Evolutionary conservation across 2,329 filamentous ascomycete species (phyloP), one percentile per base, ranked within the genome.

Genomic region (Aspergillus novoparasiticus): DNA sequence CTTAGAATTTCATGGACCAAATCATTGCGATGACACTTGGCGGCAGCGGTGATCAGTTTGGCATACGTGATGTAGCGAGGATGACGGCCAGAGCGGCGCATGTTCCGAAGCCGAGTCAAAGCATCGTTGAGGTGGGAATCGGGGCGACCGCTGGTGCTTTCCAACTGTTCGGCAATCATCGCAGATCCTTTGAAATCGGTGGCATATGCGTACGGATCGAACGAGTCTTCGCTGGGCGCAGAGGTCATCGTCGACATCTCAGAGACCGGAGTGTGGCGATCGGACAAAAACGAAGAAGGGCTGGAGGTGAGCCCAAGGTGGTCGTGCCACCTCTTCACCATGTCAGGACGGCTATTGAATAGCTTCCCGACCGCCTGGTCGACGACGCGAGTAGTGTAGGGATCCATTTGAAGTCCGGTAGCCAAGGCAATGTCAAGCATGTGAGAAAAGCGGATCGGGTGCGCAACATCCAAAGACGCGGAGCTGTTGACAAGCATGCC

Each of bases 31-130:
- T 91, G 87, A 67, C 93, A 90, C 73, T 94, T 93, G 59, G 94
- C 92, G 67, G 94, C 94, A 63, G 92, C 91, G 55, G 90, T 89
- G 73, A 99, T 97, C 68, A 99, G 84, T 85, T 97, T 98, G 57
- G 94, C 93, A 72, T 98, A 97, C 1, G 94, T 97, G 78, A 97
- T 95, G 81, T 98, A 98, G 64, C 94, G 89, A 58, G 94, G 93
- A 76, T 97, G 93, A 74, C 93, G 90, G 66, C 94, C 94, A 73
- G 92, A 88, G 63, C 94, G 92, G 67, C 95, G 93, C 83, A 97
- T 97, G 80, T 96, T 97, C 76, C 90, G 91, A 80, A 98, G 92
- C 70, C 93, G 90, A 67, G 84, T 85, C 66, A 98, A 81, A 41
- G 93, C 92, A 68, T 97, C 93, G 67, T 90, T 90, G 64, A 97